Evolutionary conservation across 2,329 filamentous ascomycete species (phyloP).

Genomic region (Macrophomina phaseolina): DNA sequence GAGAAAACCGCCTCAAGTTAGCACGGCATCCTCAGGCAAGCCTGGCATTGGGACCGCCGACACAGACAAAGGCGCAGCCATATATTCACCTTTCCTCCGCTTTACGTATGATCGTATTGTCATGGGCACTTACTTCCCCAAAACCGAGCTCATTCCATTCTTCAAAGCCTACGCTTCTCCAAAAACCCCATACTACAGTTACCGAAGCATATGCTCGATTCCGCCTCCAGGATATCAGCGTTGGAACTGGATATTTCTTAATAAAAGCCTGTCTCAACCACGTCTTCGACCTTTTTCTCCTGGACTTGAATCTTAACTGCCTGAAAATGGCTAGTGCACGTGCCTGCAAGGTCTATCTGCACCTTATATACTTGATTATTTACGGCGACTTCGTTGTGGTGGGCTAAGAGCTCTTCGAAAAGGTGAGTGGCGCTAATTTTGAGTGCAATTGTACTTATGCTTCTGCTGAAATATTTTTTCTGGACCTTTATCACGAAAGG

Average conservation of each 20-base stretch:
- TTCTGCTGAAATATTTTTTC: conserved; percentile 34
- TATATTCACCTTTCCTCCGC: background rate
- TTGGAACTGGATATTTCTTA: conserved; percentile 39
- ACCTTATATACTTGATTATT: conserved; percentile 31
- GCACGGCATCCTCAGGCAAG: background rate
- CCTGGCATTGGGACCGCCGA: background rate
- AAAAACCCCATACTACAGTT: background rate
- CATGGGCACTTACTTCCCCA: conserved; percentile 33
- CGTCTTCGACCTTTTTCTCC: conserved; percentile 31
- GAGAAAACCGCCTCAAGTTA: no score
- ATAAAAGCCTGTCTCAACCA: conserved; percentile 28
- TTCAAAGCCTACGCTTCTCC: conserved; percentile 29
- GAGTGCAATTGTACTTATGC: conserved; percentile 46
- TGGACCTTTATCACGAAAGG: conserved; percentile 36
- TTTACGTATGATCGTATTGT: conserved; percentile 32
- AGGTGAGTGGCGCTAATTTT: conserved; percentile 42
- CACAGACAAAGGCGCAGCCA: background rate
- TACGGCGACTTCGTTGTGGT: background rate
- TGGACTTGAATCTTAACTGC: conserved; percentile 37
- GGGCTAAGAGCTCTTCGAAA: conserved; percentile 32
- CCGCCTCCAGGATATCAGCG: conserved; percentile 39
- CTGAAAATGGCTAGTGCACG: conserved; percentile 41
- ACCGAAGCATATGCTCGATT: background rate
- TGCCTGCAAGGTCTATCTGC: conserved; percentile 30
- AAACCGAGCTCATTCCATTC: conserved; percentile 33